phyloP scores from a whole-genome alignment of 225 moss, liverwort and hornwort species.

The Marchantia polymorpha region DNA sequence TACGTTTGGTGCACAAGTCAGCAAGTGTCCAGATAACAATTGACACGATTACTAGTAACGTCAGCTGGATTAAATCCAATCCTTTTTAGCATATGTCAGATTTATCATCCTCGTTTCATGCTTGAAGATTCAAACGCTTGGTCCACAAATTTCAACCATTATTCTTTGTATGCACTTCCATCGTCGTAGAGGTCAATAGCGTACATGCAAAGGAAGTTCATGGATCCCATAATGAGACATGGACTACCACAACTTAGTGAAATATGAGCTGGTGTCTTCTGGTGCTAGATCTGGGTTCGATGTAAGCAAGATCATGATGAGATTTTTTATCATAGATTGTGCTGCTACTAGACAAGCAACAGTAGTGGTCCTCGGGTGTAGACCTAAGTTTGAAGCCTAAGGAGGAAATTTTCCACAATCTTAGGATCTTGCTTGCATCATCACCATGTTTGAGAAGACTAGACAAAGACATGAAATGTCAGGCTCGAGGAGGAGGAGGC shows the following conservation, averaged over 20 bases:
- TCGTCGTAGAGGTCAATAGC: neutral
- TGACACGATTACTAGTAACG: neutral
- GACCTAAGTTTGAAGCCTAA: neutral
- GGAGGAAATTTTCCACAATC: neutral
- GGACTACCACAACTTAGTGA: neutral
- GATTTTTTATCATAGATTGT: neutral
- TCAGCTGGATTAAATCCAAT: neutral
- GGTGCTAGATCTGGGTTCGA: neutral
- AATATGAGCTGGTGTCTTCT: constrained; percentile 1
- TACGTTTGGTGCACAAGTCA: neutral
- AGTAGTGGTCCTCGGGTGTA: neutral
- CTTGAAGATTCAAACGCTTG: neutral
- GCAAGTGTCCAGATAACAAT: neutral
- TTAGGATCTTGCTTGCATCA: neutral
- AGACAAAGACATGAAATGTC: constrained; percentile 3
- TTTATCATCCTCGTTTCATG: neutral
- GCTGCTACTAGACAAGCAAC: neutral
- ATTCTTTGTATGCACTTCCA: neutral
- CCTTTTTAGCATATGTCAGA: neutral
- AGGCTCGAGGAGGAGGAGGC: neutral
- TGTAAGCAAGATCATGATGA: neutral
- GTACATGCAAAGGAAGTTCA: constrained; percentile 3
- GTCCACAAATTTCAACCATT: neutral
- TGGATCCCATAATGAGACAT: constrained; percentile 8
- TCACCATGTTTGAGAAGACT: constrained; percentile 4